These are phyloP conservation scores for Orbilia blumenaviensis DNA, from an alignment of 2,329 filamentous ascomycete genomes.

Conservation along the genomic window DNA sequence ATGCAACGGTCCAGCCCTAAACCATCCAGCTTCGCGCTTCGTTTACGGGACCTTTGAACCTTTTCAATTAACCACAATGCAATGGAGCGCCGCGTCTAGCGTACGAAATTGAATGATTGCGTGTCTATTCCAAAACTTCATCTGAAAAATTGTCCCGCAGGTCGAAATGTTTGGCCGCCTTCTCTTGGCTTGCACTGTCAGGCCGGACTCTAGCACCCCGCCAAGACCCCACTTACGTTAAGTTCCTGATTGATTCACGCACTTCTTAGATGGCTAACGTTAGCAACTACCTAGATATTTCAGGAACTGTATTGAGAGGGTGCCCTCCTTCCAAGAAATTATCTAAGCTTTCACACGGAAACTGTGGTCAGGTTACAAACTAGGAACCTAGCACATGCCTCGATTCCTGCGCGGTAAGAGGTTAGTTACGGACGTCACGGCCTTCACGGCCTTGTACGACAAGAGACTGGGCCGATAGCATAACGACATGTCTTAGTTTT, in stretches of 20 bases:
- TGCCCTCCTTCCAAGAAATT: not conserved
- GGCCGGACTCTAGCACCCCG: not conserved
- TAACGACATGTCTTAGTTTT: slow-evolving; percentile 1
- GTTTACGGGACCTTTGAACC: no score
- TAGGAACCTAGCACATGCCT: not conserved
- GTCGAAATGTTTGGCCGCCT: slow-evolving; percentile 7
- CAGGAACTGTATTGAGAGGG: not conserved
- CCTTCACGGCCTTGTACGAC: not conserved
- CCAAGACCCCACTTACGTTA: slow-evolving; percentile 19
- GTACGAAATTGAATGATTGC: no score
- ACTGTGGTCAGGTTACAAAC: not conserved
- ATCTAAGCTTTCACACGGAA: not conserved
- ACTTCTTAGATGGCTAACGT: slow-evolving; percentile 7
- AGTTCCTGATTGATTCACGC: not conserved
- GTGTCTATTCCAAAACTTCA: not conserved
- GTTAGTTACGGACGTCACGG: not conserved
- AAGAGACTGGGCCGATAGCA: not conserved
- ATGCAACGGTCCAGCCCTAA: no score
- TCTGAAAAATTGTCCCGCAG: slow-evolving; percentile 11
- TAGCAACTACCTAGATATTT: not conserved
- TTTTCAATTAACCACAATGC: no score
- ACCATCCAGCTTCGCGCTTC: no score
- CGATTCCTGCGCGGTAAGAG: not conserved
- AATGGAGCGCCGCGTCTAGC: no score
- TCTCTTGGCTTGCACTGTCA: not conserved